A percentile compares a stretch with the other conserved stretches of the same genome.
Evolutionary conservation across 192 early-diverging fungal species (phyloP).

Genomic region (Backusella tuberculispora): DNA sequence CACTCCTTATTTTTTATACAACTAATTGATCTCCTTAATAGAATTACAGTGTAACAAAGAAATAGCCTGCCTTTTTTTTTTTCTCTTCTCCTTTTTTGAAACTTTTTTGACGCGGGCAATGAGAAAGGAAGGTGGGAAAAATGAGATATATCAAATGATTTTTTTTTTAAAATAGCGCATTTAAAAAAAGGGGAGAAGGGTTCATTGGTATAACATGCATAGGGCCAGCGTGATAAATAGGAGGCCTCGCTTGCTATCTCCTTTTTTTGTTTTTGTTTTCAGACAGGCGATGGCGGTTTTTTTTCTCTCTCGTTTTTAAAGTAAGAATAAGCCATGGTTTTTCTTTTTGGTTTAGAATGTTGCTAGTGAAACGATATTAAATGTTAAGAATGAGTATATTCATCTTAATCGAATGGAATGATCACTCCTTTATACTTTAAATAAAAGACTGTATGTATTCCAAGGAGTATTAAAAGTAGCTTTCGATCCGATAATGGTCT

Average conservation of each 20-base stretch:
- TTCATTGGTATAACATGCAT: conserved; percentile 16
- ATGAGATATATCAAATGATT: conserved; percentile 16
- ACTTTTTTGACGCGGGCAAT: conserved; percentile 14
- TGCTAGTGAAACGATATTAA: conserved; percentile 10
- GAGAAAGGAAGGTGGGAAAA: conserved; percentile 13
- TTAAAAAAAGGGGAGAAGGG: conserved; percentile 10
- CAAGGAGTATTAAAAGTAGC: conserved; percentile 16
- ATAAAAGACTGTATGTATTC: conserved; percentile 3
- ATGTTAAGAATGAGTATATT: conserved; percentile 1
- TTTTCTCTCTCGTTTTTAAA: background rate
- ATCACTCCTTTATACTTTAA: conserved; percentile 1
- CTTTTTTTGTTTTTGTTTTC: conserved; percentile 17
- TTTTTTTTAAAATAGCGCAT: conserved; percentile 14
- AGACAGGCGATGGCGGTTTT: conserved; percentile 11
- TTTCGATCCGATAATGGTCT: conserved; percentile 21
- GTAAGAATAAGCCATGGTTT: background rate
- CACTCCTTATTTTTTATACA: conserved; percentile 17
- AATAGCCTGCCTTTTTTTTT: conserved; percentile 4
- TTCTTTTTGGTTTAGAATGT: conserved; percentile 11
- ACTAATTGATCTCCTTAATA: conserved; percentile 13
- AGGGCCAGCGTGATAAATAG: conserved; percentile 9
- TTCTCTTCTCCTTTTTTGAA: background rate
- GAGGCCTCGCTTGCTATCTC: background rate
- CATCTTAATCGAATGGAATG: background rate
- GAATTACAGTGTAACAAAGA: conserved; percentile 14